Evolutionary conservation across 2,329 filamentous ascomycete species (phyloP).

Genomic region (Fusarium liriodendri): DNA sequence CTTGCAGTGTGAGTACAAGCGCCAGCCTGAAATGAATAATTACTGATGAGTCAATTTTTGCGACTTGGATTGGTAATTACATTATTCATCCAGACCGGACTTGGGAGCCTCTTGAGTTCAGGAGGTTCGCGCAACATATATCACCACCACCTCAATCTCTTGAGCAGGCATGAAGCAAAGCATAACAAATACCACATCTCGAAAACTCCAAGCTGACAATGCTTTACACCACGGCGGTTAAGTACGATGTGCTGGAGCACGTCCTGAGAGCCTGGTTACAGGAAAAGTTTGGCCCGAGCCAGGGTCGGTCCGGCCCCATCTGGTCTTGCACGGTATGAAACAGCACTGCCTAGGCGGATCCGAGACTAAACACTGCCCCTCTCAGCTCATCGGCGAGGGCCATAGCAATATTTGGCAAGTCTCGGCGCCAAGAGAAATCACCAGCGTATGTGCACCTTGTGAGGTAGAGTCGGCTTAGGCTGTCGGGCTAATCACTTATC

Average conservation of each 20-base stretch:
- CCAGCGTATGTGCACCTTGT: background rate
- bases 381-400: background rate
- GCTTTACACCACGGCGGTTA: background rate
- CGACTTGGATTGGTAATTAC: background rate
- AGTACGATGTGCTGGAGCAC: background rate
- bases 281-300: background rate
- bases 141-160: background rate
- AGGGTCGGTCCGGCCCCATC: background rate
- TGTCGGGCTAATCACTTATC: background rate
- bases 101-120: background rate
- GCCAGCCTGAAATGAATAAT: background rate
- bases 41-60: background rate
- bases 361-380: background rate
- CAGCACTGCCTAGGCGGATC: background rate
- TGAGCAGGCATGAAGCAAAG: background rate
- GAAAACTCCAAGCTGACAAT: background rate
- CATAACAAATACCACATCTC: background rate
- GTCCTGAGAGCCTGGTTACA: background rate
- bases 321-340: background rate
- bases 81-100: background rate
- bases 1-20: background rate
- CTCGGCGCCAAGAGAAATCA: background rate
- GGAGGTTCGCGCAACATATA: background rate
- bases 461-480: too few species aligned
- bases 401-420: constrained; percentile 3